Evolutionary conservation across 2,329 filamentous ascomycete species (phyloP).

Genomic region (Fusarium pininemorale): DNA sequence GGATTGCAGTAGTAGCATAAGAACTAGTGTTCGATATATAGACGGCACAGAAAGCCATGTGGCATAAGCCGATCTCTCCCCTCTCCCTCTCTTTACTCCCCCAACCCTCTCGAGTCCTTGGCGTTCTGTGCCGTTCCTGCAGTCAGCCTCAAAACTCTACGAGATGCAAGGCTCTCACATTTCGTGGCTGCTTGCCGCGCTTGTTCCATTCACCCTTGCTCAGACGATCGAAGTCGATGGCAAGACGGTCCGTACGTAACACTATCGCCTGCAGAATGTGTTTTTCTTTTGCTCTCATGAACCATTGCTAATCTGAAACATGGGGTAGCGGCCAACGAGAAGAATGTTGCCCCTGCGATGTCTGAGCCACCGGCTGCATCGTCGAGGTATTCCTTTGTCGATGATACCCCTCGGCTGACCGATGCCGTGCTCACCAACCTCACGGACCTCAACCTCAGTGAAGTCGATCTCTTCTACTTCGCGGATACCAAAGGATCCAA

Average conservation of each 20-base stretch:
- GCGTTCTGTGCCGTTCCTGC: neutral
- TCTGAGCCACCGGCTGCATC: neutral
- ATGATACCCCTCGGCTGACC: conserved; percentile 47
- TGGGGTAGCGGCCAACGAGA: conserved; percentile 25
- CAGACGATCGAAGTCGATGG: conserved; percentile 35
- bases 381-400: conserved; percentile 10
- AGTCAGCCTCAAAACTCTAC: conserved; percentile 5
- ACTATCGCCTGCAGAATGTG: neutral
- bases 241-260: conserved; percentile 30
- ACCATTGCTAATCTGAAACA: conserved; percentile 27
- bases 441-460: conserved; percentile 41
- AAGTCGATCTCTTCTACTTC: conserved; percentile 49
- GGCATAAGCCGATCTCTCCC: conserved; percentile 14
- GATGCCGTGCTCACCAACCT: conserved; percentile 47
- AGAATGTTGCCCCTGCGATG: conserved; percentile 40
- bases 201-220: conserved; percentile 17
- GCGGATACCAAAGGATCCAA: conserved; percentile 15
- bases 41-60: conserved; percentile 18
- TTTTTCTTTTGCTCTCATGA: neutral
- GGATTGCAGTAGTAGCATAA: neutral
- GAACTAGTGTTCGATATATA: conserved; percentile 24
- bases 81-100: neutral
- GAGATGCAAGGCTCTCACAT: conserved; percentile 18
- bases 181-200: conserved; percentile 27
- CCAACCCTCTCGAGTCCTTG: conserved; percentile 13